These are phyloP conservation scores for Diplodia mutila DNA, from an alignment of 2,329 filamentous ascomycete species.

Conservation along the genomic window DNA sequence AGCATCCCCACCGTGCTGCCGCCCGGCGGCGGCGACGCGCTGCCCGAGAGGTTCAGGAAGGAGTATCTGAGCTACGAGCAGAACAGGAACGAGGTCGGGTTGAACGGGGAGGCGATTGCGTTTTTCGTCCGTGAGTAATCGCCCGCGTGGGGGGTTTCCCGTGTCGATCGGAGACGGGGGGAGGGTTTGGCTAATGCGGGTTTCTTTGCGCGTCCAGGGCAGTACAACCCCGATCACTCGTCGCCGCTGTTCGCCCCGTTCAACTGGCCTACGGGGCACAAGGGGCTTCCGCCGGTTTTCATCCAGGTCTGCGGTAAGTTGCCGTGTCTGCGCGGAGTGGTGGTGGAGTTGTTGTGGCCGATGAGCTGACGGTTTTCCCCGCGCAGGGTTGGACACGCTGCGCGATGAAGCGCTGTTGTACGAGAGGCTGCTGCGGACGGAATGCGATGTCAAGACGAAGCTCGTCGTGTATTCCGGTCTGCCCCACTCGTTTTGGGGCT, in stretches of 20 bases:
- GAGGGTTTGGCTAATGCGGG: neutral
- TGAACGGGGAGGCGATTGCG: conserved; percentile 26
- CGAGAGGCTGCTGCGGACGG: conserved; percentile 51
- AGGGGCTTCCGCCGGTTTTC: conserved; percentile 50
- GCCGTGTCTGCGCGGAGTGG: too few species aligned
- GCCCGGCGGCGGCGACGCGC: conserved; percentile 30
- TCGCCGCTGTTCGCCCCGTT: conserved; percentile 36
- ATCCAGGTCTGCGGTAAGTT: conserved; percentile 53
- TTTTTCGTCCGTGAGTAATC: conserved; percentile 5
- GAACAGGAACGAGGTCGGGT: conserved; percentile 28
- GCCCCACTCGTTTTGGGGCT: conserved; percentile 47
- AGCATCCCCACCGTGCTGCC: conserved; percentile 29
- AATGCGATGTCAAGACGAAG: conserved; percentile 48
- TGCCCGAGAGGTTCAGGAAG: conserved; percentile 31
- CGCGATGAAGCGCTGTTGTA: conserved; percentile 60
- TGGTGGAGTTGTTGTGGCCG: too few species aligned
- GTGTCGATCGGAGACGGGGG: too few species aligned
- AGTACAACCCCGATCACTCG: conserved; percentile 38
- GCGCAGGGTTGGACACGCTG: conserved; percentile 47
- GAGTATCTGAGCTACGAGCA: conserved; percentile 31
- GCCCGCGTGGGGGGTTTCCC: too few species aligned
- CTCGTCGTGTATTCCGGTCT: conserved; percentile 50
- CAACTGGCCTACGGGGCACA: conserved; percentile 32
- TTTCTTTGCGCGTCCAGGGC: conserved; percentile 22
- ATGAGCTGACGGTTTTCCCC: too few species aligned